Evolutionary conservation across 495 filamentous ascomycete genomes (phyloP).

Genomic region (Penicillium canescens): DNA sequence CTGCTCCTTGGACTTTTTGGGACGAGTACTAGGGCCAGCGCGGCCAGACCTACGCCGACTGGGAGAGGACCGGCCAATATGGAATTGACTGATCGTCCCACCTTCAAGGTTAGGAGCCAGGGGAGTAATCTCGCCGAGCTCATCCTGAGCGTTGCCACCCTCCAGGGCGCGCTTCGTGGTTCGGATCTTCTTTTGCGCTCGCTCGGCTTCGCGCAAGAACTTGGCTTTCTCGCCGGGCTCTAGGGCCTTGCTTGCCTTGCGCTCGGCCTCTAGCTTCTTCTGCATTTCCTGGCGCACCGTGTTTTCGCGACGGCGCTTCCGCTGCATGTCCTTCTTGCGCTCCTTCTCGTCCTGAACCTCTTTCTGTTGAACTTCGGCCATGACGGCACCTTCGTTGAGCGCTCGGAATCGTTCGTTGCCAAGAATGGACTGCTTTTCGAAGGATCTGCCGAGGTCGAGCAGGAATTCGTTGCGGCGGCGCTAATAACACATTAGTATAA

Average conservation of each 20-base stretch:
- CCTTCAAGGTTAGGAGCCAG: slow-evolving; percentile 83
- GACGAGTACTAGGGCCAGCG: slow-evolving; percentile 60
- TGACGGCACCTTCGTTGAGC: slow-evolving; percentile 65
- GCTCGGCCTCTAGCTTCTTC: slow-evolving; percentile 79
- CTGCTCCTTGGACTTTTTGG: slow-evolving; percentile 92
- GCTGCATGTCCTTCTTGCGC: slow-evolving; percentile 99
- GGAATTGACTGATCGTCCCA: slow-evolving; percentile 84
- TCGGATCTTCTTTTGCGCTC: slow-evolving; percentile 84
- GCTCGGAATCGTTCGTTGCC: slow-evolving; percentile 56
- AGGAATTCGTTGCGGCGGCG: slow-evolving; percentile 56
- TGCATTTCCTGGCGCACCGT: slow-evolving; percentile 83
- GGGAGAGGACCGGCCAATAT: slow-evolving; percentile 63
- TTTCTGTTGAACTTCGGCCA: slow-evolving; percentile 82
- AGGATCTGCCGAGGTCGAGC: slow-evolving; percentile 48
- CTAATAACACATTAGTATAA: slow-evolving; percentile 35
- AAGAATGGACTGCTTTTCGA: slow-evolving; percentile 53
- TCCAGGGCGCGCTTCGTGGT: slow-evolving; percentile 80
- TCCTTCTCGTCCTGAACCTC: slow-evolving; percentile 96
- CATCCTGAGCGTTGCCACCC: slow-evolving; percentile 79
- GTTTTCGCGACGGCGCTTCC: slow-evolving; percentile 94
- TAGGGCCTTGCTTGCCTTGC: slow-evolving; percentile 68
- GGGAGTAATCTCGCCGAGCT: slow-evolving; percentile 71
- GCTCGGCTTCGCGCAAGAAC: slow-evolving; percentile 75
- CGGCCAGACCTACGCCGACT: slow-evolving; percentile 65
- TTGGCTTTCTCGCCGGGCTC: slow-evolving; percentile 78